Evolutionary conservation across 306 rosid genomes (phyloP).

Genomic region (Prunus fruticosa): DNA sequence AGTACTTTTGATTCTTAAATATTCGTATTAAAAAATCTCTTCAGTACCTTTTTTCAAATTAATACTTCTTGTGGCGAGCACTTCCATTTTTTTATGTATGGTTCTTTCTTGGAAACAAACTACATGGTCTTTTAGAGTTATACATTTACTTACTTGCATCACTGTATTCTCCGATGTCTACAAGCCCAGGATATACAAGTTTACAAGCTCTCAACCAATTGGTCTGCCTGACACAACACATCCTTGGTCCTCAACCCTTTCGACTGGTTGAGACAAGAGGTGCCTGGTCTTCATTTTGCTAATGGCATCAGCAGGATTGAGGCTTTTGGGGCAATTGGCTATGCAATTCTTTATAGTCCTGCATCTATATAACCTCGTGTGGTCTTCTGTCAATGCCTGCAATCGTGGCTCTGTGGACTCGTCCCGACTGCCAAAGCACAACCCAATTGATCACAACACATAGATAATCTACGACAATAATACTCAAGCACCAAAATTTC

Average conservation of each 20-base stretch:
- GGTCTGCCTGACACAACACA: not conserved
- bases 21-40: too few species aligned
- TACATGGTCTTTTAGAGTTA: too few species aligned
- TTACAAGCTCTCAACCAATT: not conserved
- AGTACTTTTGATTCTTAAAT: too few species aligned
- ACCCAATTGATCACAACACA: not conserved
- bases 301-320: slow-evolving; percentile 37
- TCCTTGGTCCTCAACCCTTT: not conserved
- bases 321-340: slow-evolving; percentile 39
- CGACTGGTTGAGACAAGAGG: not conserved
- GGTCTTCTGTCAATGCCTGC: slow-evolving; percentile 33
- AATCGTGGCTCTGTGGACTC: slow-evolving; percentile 23
- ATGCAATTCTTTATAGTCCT: slow-evolving; percentile 33
- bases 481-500: not conserved
- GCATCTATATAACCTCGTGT: slow-evolving; percentile 23
- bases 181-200: not conserved
- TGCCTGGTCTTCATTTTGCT: slow-evolving; percentile 37
- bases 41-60: too few species aligned
- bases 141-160: not conserved
- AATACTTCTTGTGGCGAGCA: too few species aligned
- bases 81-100: too few species aligned
- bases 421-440: slow-evolving; percentile 24
- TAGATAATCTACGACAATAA: not conserved
- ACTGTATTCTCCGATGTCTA: not conserved
- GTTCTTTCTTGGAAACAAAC: too few species aligned